phyloP scores from a whole-genome alignment of 164 flowering plant genomes.

The Vitis cinerea region DNA sequence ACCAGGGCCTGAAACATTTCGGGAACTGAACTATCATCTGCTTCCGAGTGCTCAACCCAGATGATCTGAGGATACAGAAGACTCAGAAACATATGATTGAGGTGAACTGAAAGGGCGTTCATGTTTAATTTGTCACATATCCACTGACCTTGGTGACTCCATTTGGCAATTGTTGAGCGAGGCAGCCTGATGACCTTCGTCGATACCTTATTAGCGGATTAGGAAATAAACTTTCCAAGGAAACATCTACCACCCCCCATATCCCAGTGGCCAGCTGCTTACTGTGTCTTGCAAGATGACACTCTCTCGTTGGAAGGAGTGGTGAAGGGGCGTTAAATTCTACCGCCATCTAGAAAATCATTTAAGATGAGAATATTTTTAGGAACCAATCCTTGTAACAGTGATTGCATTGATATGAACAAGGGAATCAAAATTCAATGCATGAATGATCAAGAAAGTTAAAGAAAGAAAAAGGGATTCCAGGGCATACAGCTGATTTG shows the following conservation, averaged over 20 bases:
- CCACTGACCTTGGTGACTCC: constrained; percentile 31
- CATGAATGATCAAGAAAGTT: no score
- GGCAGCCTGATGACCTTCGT: constrained; percentile 53
- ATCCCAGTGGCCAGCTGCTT: constrained; percentile 12
- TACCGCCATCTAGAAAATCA: constrained; percentile 33
- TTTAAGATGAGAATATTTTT: neutral
- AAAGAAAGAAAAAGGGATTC: no score
- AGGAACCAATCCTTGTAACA: no score
- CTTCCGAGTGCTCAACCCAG: constrained; percentile 52
- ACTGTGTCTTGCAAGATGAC: constrained; percentile 39
- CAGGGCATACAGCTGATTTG: no score
- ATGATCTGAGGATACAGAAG: constrained; percentile 24
- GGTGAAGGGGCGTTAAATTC: constrained; percentile 43
- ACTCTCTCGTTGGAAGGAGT: constrained; percentile 30
- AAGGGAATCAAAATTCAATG: no score
- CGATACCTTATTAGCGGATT: constrained; percentile 16
- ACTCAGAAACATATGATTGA: neutral
- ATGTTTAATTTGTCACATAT: neutral
- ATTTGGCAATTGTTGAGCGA: constrained; percentile 28
- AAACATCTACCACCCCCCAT: constrained; percentile 52
- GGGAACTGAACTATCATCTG: constrained; percentile 13
- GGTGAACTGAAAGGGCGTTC: neutral
- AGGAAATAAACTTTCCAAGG: constrained; percentile 39
- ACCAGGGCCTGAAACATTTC: constrained; percentile 21
- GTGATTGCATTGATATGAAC: no score